Percentiles rank a stretch among this genome's conserved stretches.
Evolutionary conservation across 305 asterid genomes (phyloP).

Genomic region (Solanum hybrid): DNA sequence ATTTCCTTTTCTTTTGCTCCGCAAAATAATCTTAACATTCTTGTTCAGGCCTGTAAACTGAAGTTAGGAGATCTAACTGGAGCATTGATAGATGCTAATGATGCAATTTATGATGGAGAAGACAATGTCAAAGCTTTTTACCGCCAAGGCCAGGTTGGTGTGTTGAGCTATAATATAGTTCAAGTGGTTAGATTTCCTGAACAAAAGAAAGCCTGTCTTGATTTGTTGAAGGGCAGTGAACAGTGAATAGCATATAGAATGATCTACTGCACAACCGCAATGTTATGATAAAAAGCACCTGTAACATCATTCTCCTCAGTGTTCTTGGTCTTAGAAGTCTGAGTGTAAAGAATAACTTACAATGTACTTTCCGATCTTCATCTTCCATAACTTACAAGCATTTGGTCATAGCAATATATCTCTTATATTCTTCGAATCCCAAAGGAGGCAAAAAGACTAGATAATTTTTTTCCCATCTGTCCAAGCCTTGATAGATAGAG

Average conservation of each 20-base stretch:
- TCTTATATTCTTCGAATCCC: not conserved
- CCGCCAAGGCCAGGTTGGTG: slow-evolving; percentile 34
- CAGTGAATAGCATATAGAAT: not conserved
- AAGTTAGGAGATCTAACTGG: slow-evolving; percentile 34
- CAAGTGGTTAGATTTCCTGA: not conserved
- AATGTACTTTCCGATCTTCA: not conserved
- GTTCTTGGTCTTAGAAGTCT: not conserved
- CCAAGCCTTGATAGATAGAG: not conserved
- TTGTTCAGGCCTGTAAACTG: slow-evolving; percentile 26
- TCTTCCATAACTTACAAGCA: not conserved
- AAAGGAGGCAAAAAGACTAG: not conserved
- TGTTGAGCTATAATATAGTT: not conserved
- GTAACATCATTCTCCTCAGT: not conserved
- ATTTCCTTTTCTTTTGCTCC: not conserved
- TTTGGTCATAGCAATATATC: not conserved
- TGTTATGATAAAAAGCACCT: not conserved
- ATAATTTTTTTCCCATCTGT: not conserved
- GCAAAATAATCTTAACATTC: not conserved
- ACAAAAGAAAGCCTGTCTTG: not conserved
- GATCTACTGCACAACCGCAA: not conserved
- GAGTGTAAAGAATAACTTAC: not conserved
- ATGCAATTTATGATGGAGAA: slow-evolving; percentile 26
- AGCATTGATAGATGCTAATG: slow-evolving; percentile 32
- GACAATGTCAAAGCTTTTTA: slow-evolving; percentile 30
- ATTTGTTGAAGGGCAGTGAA: not conserved